Evolutionary conservation across 139 green algal genomes (phyloP), one percentile per base, ranked within the genome.

Genomic region (Volvox reticuliferus): DNA sequence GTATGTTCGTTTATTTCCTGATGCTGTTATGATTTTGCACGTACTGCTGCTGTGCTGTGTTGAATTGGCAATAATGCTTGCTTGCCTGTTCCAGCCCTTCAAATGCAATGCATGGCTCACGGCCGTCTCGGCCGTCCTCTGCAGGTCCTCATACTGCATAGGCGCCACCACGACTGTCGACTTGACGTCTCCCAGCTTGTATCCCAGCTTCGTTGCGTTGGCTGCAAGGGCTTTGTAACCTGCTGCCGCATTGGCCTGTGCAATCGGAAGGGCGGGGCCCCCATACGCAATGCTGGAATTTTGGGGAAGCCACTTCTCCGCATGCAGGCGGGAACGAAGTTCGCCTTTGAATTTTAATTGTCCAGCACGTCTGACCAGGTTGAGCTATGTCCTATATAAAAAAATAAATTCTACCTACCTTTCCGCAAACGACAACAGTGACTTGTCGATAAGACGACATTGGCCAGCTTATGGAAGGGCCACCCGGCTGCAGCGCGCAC

Each of bases 401-500:
- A 55, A 55, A 14, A 55, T 14, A 55, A 55, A 9, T 55, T 55
- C 44, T 9, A 55, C 24, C 9, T 44, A 89, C 85, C 85, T 89
- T 89, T 69, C 69, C 85, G 37, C 69, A 24, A 12, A 89, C 85
- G 17, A 73, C 85, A 14, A 89, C 69, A 22, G 85, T 82, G n/a
- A 89, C 69, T 19, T 65, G 33, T 20, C 36, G 20, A 14, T 61
- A 9, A 0, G n/a, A 12, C 12, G 37, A 35, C 1, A 28, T 30
- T 0, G 73, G 21, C 86, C 86, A 90, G 68, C 73, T 69, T 0
- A 73, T 50, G 75, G 67, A 90, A 5, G 86, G 73, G 13, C 86
- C 86, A 22, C 86, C 86, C 21, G 86, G 86, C 55, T 90, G 86
- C 22, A 90, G 86, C 32, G 50, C 50, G n/a, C 75, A 65, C 30